Evolutionary conservation across 352 stramenopile genomes (phyloP), one percentile per base, ranked within the genome.

Genomic region (Stramenopiles sp.): DNA sequence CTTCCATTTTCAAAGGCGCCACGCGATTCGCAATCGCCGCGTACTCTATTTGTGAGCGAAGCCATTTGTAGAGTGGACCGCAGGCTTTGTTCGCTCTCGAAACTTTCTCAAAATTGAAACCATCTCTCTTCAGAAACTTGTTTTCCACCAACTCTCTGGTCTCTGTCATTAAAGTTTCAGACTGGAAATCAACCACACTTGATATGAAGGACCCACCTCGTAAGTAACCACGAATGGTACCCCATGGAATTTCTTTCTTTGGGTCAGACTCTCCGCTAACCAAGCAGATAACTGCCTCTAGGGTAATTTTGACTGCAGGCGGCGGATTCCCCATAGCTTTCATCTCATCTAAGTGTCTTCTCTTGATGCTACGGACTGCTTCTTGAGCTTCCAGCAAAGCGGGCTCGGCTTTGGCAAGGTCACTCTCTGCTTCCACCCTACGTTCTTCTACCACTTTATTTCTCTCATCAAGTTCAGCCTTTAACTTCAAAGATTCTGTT

Each of bases 41-140:
- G 82, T 99, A 99, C 77, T 93, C 94, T 3, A 99, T 86, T 81
- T 99, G 94, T 73, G 91, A 98, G 34, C 93, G 84, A 53, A 97
- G 91, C 96, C 96, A 99, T 79, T 97, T 94, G 82, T 96, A 99
- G 12, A 99, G 84, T 34, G 96, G 96, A 35, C 96, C 96, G 80
- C 96, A 99, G 25, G 96, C 96, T 78, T 94, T 94, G 4, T 89
- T 96, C 1, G 92, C 90, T 43, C 89, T 87, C 74, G 93, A 90
- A 36, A 96, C 91, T 18, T 12, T 53, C 25, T 53, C 43, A 12
- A 53, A 53, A 53, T 53, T 53, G 43, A 53, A 53, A 53, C 25
- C 43, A 18, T 53, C 25, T 53, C 12, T 18, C 12, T 25, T 25
- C 43, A 53, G 43, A 53, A 18, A 53, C 25, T 53, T 53, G 12